Evolutionary conservation across 2,329 filamentous ascomycete species (phyloP).

Genomic region (Pseudogymnoascus sp.): DNA sequence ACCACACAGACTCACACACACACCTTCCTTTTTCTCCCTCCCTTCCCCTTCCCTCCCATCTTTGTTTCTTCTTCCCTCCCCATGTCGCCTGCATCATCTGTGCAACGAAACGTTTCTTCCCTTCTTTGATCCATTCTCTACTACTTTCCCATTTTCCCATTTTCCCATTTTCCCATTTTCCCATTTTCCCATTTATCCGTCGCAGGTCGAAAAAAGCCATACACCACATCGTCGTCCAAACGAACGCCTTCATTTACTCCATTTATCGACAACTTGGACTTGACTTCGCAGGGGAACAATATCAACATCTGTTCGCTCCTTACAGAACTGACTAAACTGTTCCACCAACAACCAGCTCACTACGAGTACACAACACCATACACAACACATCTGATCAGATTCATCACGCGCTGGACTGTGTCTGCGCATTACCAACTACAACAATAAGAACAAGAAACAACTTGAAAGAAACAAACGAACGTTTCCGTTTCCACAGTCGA

Average conservation of each 20-base stretch:
- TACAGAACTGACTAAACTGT: neutral
- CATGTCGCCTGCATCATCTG: constrained; percentile 10
- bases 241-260: neutral
- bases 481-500: neutral
- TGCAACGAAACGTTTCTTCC: constrained; percentile 9
- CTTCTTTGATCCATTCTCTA: neutral
- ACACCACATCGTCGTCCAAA: neutral
- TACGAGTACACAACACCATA: constrained; percentile 3
- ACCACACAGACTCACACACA: neutral
- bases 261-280: neutral
- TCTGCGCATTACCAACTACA: neutral
- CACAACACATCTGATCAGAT: constrained; percentile 6
- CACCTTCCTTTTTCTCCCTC: constrained; percentile 9
- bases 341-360: constrained; percentile 7
- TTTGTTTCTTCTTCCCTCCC: constrained; percentile 11
- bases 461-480: neutral
- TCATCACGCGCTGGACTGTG: constrained; percentile 6
- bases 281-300: neutral
- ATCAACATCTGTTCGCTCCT: constrained; percentile 5
- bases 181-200: constrained; percentile 5
- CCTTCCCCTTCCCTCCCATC: neutral
- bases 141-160: neutral
- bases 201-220: neutral
- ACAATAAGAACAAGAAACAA: neutral
- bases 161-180: constrained; percentile 1